These are phyloP conservation scores for Wickerhamiella sorbophila DNA, from an alignment of 805 yeast genomes.

Conservation along the genomic window DNA sequence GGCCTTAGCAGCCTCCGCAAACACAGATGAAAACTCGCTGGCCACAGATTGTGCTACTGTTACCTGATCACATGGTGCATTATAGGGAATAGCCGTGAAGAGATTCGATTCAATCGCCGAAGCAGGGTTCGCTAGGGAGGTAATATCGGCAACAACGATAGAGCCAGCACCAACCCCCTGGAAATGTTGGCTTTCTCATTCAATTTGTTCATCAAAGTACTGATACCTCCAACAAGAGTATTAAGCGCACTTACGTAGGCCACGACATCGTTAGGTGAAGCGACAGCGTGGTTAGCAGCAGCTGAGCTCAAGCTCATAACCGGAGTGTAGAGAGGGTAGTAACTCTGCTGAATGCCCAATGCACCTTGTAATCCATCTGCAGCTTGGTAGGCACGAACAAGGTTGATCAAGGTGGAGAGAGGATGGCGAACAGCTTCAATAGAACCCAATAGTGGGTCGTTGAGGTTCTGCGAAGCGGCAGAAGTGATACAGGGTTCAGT, in stretches of 20 bases:
- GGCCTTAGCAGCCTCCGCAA: constrained; percentile 3
- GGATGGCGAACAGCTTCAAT: not conserved
- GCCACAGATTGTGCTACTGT: not conserved
- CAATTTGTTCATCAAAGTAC: constrained; percentile 5
- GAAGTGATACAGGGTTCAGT: not conserved
- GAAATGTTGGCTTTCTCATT: constrained; percentile 10
- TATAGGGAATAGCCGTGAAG: constrained; percentile 7
- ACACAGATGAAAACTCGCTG: constrained; percentile 1
- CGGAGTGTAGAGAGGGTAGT: constrained; percentile 1
- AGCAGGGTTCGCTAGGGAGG: not conserved
- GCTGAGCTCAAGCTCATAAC: constrained; percentile 4
- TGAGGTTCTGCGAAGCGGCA: not conserved
- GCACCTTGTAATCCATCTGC: constrained; percentile 12
- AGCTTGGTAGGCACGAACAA: constrained; percentile 8
- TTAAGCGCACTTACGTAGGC: constrained; percentile 6
- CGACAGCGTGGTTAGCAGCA: constrained; percentile 5
- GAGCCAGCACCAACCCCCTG: constrained; percentile 8
- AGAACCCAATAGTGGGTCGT: not conserved
- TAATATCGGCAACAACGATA: not conserved
- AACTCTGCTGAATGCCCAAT: constrained; percentile 12
- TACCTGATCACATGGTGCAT: constrained; percentile 2
- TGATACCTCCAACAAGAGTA: constrained; percentile 3
- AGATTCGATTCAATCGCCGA: not conserved
- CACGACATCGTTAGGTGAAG: not conserved
- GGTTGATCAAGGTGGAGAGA: constrained; percentile 1